Conservation (phyloP, 2,329 filamentous ascomycete genomes). For the Diaporthe vaccinii region DNA sequence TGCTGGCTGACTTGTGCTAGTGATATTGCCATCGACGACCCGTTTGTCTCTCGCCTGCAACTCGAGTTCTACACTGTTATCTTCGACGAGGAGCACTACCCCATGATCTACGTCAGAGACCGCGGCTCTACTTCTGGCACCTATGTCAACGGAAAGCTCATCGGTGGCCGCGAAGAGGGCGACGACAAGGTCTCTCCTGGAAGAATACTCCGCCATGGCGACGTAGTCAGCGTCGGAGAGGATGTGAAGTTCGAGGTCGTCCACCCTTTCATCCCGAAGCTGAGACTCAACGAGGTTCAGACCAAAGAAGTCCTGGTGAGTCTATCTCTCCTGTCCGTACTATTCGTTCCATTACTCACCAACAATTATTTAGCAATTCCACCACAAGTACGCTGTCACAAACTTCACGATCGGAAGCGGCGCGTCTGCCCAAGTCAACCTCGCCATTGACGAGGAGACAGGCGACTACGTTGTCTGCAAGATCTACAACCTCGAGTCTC, state of each 20-base stretch:
- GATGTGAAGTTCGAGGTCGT: constrained; percentile 53
- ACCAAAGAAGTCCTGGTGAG: constrained; percentile 53
- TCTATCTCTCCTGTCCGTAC: background rate
- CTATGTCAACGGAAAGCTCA: constrained; percentile 60
- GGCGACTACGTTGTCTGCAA: constrained; percentile 78
- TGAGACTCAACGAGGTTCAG: constrained; percentile 46
- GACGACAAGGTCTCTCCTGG: constrained; percentile 52
- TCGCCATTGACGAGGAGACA: constrained; percentile 65
- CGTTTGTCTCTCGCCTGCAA: constrained; percentile 64
- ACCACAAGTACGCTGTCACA: constrained; percentile 61
- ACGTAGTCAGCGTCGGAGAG: constrained; percentile 58
- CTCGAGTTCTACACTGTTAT: constrained; percentile 68
- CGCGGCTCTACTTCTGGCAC: constrained; percentile 68
- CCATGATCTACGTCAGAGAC: constrained; percentile 69
- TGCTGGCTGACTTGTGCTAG: constrained; percentile 44
- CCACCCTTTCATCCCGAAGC: constrained; percentile 43
- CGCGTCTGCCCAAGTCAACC: constrained; percentile 65
- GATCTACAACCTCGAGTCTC: constrained; percentile 64
- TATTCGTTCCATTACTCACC: constrained; percentile 4
- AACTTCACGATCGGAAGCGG: constrained; percentile 67
- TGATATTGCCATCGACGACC: constrained; percentile 56
- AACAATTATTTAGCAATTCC: constrained; percentile 56
- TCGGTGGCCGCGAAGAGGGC: constrained; percentile 53
- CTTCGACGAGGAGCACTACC: constrained; percentile 56
- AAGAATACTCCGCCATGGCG: constrained; percentile 64